Evolutionary conservation across 2,329 filamentous ascomycete species (phyloP).

Genomic region (Colletotrichum lentis): DNA sequence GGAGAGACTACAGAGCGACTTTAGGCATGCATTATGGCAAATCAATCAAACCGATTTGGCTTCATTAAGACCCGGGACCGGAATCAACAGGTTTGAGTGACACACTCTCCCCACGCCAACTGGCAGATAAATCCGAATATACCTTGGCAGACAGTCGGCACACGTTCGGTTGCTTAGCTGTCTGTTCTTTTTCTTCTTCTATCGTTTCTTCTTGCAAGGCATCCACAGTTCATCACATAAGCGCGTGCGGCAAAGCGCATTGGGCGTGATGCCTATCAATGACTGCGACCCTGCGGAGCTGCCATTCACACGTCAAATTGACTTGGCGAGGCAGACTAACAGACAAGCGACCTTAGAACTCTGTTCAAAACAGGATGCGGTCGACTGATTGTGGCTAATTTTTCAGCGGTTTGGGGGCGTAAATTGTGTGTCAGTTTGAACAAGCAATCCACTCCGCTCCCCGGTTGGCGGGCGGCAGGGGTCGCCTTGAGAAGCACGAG

Average conservation of each 20-base stretch:
- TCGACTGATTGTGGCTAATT: slow-evolving; percentile 25
- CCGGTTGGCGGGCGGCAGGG: slow-evolving; percentile 10
- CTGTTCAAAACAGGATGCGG: not conserved
- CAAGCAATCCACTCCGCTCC: slow-evolving; percentile 15
- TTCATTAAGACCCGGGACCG: slow-evolving; percentile 21
- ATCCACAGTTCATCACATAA: not conserved
- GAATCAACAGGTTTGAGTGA: slow-evolving; percentile 20
- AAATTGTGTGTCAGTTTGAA: slow-evolving; percentile 35
- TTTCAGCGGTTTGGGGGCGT: not conserved
- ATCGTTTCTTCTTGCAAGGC: not conserved
- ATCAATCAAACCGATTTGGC: slow-evolving; percentile 26
- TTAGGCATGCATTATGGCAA: slow-evolving; percentile 29
- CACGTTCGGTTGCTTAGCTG: not conserved
- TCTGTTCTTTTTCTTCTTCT: slow-evolving; percentile 12
- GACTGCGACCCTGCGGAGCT: slow-evolving; percentile 4
- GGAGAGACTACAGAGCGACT: slow-evolving; percentile 22
- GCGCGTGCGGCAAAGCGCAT: not conserved
- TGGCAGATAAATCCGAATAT: slow-evolving; percentile 37
- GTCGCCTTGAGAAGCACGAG: not conserved
- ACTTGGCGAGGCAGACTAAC: not conserved
- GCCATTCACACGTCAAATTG: slow-evolving; percentile 18
- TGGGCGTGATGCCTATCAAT: not conserved
- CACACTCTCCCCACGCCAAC: slow-evolving; percentile 17
- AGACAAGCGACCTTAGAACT: not conserved
- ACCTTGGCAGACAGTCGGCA: slow-evolving; percentile 16